Evolutionary conservation across 352 stramenopile species (phyloP).

Genomic region (Globisporangium uncinulatum): DNA sequence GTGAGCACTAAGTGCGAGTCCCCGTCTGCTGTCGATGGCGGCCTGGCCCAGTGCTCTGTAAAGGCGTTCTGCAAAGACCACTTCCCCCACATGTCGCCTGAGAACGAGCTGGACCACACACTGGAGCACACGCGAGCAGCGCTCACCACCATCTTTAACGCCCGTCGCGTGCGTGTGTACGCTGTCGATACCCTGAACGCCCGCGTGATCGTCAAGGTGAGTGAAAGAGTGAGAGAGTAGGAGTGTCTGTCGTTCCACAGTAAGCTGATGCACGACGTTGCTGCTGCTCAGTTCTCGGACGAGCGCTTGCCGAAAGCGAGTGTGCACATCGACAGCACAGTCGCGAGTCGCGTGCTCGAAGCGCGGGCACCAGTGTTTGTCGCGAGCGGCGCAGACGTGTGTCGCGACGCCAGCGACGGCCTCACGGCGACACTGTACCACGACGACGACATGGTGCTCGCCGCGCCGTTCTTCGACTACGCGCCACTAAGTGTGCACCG

Average conservation of each 20-base stretch:
- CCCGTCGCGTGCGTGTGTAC: slow-evolving; percentile 58
- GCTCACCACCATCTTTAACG: slow-evolving; percentile 49
- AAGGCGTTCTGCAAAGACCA: slow-evolving; percentile 76
- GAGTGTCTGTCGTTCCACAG: neutral
- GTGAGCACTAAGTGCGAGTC: slow-evolving; percentile 33
- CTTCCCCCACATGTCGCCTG: slow-evolving; percentile 65
- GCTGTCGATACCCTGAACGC: slow-evolving; percentile 33
- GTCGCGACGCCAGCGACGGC: slow-evolving; percentile 16
- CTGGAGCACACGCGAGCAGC: slow-evolving; percentile 62
- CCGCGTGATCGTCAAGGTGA: slow-evolving; percentile 57
- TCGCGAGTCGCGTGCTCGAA: slow-evolving; percentile 28
- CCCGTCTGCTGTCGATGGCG: slow-evolving; percentile 25
- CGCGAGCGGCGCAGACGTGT: slow-evolving; percentile 3
- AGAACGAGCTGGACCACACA: slow-evolving; percentile 75
- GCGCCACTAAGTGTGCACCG: slow-evolving; percentile 22
- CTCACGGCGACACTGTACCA: slow-evolving; percentile 32
- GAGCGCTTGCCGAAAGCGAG: slow-evolving; percentile 37
- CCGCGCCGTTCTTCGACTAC: slow-evolving; percentile 41
- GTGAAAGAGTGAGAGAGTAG: neutral
- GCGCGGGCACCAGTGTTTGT: slow-evolving; percentile 17
- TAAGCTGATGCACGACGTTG: neutral
- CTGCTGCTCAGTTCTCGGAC: slow-evolving; percentile 40
- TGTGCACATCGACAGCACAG: slow-evolving; percentile 26
- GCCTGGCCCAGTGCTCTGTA: slow-evolving; percentile 49
- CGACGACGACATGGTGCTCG: slow-evolving; percentile 29